phyloP scores from a whole-genome alignment of 164 flowering plant genomes.

The Macadamia integrifolia region DNA sequence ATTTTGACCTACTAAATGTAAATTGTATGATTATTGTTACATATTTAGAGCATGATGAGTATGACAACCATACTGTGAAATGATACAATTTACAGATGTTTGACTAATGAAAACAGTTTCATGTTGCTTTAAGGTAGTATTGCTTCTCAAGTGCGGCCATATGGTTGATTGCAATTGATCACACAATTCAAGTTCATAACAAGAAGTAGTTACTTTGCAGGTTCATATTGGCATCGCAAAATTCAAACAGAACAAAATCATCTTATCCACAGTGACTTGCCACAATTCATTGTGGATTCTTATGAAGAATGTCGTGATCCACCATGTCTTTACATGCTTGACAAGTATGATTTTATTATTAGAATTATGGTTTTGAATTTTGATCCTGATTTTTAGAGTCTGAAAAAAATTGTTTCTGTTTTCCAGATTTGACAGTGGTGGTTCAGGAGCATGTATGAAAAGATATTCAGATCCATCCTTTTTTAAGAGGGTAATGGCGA shows the following conservation, averaged over 20 bases:
- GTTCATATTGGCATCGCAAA: constrained; percentile 65
- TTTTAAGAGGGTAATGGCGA: constrained; percentile 43
- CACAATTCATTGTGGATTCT: constrained; percentile 65
- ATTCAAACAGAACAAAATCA: constrained; percentile 44
- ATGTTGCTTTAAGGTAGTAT: not conserved
- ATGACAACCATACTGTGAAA: not conserved
- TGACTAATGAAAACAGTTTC: too few species aligned
- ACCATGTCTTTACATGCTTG: constrained; percentile 72
- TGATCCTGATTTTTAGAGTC: not conserved
- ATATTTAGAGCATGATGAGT: not conserved
- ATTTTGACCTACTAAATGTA: not conserved
- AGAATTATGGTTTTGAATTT: not conserved
- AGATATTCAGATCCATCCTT: constrained; percentile 86
- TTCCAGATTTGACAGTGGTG: constrained; percentile 75
- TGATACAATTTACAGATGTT: not conserved
- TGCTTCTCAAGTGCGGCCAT: not conserved
- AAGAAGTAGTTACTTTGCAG: constrained; percentile 36
- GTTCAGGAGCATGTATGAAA: constrained; percentile 86
- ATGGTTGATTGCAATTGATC: not conserved
- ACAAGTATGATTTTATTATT: constrained; percentile 40
- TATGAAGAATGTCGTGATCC: constrained; percentile 78
- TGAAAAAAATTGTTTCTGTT: constrained; percentile 1
- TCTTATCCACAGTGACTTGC: constrained; percentile 59
- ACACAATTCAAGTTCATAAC: constrained; percentile 12
- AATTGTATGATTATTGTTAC: not conserved